These are phyloP conservation scores for Citrus sp. DNA, from an alignment of 345 rosid genomes.

Conservation along the genomic window DNA sequence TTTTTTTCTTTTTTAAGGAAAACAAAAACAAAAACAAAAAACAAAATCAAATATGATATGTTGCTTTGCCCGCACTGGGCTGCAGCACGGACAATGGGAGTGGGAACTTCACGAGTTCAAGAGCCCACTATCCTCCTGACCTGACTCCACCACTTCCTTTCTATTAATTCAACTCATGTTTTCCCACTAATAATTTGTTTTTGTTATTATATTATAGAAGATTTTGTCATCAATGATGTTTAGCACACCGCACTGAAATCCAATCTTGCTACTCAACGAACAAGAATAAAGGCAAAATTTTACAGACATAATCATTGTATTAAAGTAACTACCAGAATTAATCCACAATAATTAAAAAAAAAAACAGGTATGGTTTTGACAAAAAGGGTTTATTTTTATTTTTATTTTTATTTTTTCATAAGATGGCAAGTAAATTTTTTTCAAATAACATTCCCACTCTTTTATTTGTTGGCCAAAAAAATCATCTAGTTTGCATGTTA, in stretches of 20 bases:
- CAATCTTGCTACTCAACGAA: neutral
- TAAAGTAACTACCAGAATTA: neutral
- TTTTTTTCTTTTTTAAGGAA: no score
- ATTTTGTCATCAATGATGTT: neutral
- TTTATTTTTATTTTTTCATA: no score
- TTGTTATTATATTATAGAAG: neutral
- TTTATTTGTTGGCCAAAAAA: slow-evolving; percentile 20
- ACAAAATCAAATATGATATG: neutral
- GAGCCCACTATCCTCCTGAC: neutral
- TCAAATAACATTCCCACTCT: neutral
- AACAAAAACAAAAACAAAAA: neutral
- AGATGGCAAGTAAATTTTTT: neutral
- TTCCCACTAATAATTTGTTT: neutral
- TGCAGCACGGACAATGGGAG: neutral
- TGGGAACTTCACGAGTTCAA: neutral
- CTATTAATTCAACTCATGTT: neutral
- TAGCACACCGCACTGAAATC: neutral
- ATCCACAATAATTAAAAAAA: neutral
- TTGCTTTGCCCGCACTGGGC: neutral
- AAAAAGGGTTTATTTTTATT: neutral
- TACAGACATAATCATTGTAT: neutral
- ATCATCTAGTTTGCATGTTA: slow-evolving; percentile 14
- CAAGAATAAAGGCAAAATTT: neutral
- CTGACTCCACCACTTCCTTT: neutral
- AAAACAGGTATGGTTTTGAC: neutral